Conservation (phyloP, 495 filamentous ascomycete genomes). For the Bathelium albidoporum region DNA sequence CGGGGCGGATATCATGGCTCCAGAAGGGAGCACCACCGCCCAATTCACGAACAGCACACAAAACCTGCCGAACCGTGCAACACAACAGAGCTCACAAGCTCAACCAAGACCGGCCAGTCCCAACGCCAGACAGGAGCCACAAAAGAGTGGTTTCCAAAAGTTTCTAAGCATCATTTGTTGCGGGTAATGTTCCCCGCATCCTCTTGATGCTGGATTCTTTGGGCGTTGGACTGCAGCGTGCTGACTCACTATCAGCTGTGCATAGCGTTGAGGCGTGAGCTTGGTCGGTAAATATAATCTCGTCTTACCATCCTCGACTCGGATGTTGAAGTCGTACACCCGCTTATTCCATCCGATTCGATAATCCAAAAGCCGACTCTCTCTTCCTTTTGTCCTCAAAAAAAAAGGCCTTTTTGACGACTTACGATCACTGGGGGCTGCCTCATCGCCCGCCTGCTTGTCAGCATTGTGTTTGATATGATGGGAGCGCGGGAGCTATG, state of each 20-base stretch:
- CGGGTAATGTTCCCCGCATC: not conserved
- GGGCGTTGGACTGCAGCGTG: conserved; percentile 25
- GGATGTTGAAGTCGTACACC: too few species aligned
- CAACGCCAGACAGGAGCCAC: conserved; percentile 34
- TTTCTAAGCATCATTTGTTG: not conserved
- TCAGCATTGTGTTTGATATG: too few species aligned
- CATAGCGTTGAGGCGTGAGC: conserved; percentile 49
- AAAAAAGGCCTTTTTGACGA: not conserved
- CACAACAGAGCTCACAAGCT: conserved; percentile 48
- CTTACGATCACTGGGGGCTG: too few species aligned
- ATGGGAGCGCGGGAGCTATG: too few species aligned
- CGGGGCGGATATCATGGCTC: conserved; percentile 56
- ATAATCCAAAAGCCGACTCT: not conserved
- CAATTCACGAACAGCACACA: conserved; percentile 86
- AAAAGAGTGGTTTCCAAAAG: conserved; percentile 1
- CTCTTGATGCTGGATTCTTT: conserved; percentile 17
- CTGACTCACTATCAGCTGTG: conserved; percentile 32
- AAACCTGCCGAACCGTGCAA: conserved; percentile 55
- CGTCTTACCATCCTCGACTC: too few species aligned
- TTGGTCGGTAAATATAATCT: too few species aligned
- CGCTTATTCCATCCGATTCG: not conserved
- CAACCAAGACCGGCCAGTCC: conserved; percentile 30
- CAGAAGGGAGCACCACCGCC: conserved; percentile 68
- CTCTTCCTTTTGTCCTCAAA: not conserved
- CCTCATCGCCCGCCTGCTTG: too few species aligned